phyloP scores from a whole-genome alignment of 2,329 filamentous ascomycete species.

The Remersonia thermophila region DNA sequence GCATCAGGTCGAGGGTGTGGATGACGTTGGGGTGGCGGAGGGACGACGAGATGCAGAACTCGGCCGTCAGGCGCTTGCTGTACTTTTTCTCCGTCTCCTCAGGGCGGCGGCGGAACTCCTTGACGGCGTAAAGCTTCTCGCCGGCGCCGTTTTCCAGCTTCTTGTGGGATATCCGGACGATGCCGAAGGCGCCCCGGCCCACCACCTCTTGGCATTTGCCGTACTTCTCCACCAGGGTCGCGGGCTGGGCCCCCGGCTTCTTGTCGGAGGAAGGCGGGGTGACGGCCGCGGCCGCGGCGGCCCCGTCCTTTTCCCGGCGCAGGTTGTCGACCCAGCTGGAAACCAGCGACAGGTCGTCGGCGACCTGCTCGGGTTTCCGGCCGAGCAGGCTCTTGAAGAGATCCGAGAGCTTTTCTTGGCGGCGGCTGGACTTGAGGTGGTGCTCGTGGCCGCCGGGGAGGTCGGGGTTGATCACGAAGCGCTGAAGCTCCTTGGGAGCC shows the following conservation, averaged over 20 bases:
- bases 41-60: slow-evolving; percentile 97
- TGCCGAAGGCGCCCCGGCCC: slow-evolving; percentile 89
- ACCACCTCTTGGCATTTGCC: slow-evolving; percentile 97
- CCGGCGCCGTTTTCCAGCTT: slow-evolving; percentile 65
- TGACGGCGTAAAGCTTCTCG: slow-evolving; percentile 92
- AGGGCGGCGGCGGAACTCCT: slow-evolving; percentile 89
- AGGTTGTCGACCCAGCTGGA: slow-evolving; percentile 93
- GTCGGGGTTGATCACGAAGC: slow-evolving; percentile 39
- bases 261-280: slow-evolving; percentile 38
- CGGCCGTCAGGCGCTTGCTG: slow-evolving; percentile 89
- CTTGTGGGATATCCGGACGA: slow-evolving; percentile 96
- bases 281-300: slow-evolving; percentile 32
- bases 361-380: slow-evolving; percentile 65
- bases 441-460: slow-evolving; percentile 68
- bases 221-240: slow-evolving; percentile 86
- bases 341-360: slow-evolving; percentile 81
- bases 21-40: slow-evolving; percentile 96
- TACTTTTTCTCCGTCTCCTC: slow-evolving; percentile 96
- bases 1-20: slow-evolving; percentile 86
- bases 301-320: slow-evolving; percentile 70
- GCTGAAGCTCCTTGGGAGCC: slow-evolving; percentile 27
- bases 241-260: slow-evolving; percentile 62
- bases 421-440: slow-evolving; percentile 74
- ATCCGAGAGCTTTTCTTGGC: slow-evolving; percentile 89
- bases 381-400: slow-evolving; percentile 82